phyloP scores from a whole-genome alignment of 164 flowering plant genomes.

The Vitis rupestris region DNA sequence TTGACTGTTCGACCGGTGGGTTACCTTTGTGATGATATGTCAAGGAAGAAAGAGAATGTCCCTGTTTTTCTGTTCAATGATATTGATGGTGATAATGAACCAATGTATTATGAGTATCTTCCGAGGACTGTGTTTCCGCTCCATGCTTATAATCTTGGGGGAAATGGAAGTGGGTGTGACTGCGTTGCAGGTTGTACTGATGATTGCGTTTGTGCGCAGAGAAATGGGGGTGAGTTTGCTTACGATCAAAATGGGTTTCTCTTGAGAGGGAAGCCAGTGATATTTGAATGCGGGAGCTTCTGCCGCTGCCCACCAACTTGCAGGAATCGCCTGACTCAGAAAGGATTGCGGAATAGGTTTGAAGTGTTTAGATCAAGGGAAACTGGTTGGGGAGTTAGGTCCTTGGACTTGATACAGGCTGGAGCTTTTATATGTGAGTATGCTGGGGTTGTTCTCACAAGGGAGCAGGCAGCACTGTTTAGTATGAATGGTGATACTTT shows the following conservation, averaged over 20 bases:
- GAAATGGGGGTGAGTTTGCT: constrained; percentile 80
- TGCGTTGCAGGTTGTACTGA: constrained; percentile 54
- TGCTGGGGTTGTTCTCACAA: constrained; percentile 67
- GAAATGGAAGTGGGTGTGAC: constrained; percentile 47
- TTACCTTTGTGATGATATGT: constrained; percentile 62
- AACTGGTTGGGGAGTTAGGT: constrained; percentile 85
- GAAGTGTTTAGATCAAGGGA: constrained; percentile 79
- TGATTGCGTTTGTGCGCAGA: constrained; percentile 60
- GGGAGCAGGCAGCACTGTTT: constrained; percentile 58
- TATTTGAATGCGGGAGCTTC: constrained; percentile 76
- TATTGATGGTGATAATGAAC: constrained; percentile 59
- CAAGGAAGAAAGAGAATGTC: constrained; percentile 57
- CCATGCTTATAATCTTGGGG: constrained; percentile 26
- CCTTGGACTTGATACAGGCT: constrained; percentile 70
- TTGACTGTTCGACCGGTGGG: constrained; percentile 56
- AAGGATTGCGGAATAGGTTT: constrained; percentile 52
- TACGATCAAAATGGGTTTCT: constrained; percentile 72
- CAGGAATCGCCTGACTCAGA: constrained; percentile 67
- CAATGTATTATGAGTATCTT: constrained; percentile 62
- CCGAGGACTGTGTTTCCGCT: constrained; percentile 53
- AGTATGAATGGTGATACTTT: constrained; percentile 78
- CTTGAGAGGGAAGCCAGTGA: constrained; percentile 72
- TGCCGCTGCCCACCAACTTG: constrained; percentile 75
- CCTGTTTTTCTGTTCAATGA: constrained; percentile 79
- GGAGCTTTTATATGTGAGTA: constrained; percentile 83